Conservation (phyloP, 352 stramenopile genomes). For the Pythium volutum region DNA sequence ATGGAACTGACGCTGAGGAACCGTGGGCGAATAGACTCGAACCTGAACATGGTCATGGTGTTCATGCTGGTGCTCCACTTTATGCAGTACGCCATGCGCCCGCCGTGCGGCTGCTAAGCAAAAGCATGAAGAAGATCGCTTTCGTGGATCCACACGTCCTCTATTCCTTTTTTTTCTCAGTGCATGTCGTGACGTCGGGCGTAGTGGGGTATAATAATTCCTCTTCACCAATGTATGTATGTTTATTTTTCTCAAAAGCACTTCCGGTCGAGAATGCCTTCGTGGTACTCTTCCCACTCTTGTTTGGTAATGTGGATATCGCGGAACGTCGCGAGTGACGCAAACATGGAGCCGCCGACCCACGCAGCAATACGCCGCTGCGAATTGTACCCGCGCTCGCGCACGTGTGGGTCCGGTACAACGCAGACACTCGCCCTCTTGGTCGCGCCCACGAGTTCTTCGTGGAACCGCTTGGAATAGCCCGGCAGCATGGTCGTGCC, state of each 20-base stretch:
- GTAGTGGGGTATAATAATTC: not conserved
- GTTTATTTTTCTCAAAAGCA: slow-evolving; percentile 49
- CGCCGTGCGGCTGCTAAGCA: slow-evolving; percentile 73
- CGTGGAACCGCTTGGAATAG: slow-evolving; percentile 77
- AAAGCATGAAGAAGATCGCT: not conserved
- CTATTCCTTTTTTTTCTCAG: not conserved
- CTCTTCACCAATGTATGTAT: not conserved
- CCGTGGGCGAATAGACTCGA: slow-evolving; percentile 46
- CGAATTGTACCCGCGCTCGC: slow-evolving; percentile 85
- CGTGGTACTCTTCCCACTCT: slow-evolving; percentile 89
- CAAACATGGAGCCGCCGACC: slow-evolving; percentile 90
- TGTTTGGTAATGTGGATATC: slow-evolving; percentile 87
- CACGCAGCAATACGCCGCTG: slow-evolving; percentile 84
- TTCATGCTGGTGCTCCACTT: slow-evolving; percentile 85
- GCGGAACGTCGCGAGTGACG: slow-evolving; percentile 82
- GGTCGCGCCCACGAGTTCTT: slow-evolving; percentile 45
- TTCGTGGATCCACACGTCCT: not conserved
- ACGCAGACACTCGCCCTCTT: slow-evolving; percentile 41
- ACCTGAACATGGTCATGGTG: slow-evolving; percentile 84
- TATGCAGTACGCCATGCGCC: slow-evolving; percentile 85
- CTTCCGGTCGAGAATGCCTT: slow-evolving; percentile 81
- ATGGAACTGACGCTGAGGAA: too few relatives aligned
- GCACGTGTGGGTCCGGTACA: slow-evolving; percentile 73
- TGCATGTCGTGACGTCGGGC: slow-evolving; percentile 10
- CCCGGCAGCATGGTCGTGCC: slow-evolving; percentile 84